Base-by-base conservation (phyloP, 345 rosid species). In the Dipteronia sinensis region DNA sequence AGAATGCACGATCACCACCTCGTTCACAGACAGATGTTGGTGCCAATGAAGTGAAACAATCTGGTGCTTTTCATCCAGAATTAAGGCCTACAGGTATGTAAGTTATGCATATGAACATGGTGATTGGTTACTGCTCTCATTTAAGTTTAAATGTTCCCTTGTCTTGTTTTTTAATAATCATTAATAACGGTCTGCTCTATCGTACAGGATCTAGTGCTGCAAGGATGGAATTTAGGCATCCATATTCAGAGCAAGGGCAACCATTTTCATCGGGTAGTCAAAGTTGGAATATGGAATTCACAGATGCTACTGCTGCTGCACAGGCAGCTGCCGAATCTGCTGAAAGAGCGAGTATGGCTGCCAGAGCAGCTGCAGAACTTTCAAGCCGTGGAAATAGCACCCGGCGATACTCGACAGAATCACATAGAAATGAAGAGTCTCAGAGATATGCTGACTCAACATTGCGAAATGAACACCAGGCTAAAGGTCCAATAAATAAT, bases 291-390 rank as follows among this genome's bases (percentile, higher is more conserved):
- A 91, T 88, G 83, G 90, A 90, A 83, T 96, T 94, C 76, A 85
- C 72, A 81, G 97, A 94, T 87, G 97, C 98, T 63, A 89, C 97
- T 6, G 68, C 88, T 83, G 99, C 99, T 80, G 98, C 98, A 42
- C 97, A 83, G 78, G 95, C 91, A 61, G 99, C 99, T 68, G 99
- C 97, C 75, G 97, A 96, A 83, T 90, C 99, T 81, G 99, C 98
- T 40, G 99, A 96, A 85, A 89, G 87, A 83, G 98, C 99, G 6
- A 92, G 97, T 82, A 86, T 92, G 86, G 99, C 99, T 84, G 98
- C 99, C 38, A 85, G 92, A 78, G 97, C 94, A 22, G 99, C 98
- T 81, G 99, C 97, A 42, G 91, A 94, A 78, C 94, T 96, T 81
- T 90, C 98, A 61, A 89, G 89, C 76, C 91, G 70, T 72, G 97